A percentile compares a stretch with the other conserved stretches of the same genome.
Conservation (phyloP, 148 eudicot species). For the Arbutus unedo region DNA sequence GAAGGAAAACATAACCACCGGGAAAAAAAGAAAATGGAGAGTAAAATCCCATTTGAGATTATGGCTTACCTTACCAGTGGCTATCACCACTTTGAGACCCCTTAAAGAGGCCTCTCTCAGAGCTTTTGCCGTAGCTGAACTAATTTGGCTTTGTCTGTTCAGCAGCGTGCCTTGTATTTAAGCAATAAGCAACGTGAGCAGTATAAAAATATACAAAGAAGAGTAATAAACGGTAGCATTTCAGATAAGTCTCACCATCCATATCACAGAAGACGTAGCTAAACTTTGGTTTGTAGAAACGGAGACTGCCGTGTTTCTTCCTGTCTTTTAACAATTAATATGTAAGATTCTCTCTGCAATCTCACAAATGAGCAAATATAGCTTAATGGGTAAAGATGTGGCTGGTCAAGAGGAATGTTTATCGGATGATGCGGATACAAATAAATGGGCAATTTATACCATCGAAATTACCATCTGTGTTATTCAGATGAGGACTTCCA, state of each 20-base stretch:
- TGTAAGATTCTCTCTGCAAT: slow-evolving; percentile 48
- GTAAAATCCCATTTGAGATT: not conserved
- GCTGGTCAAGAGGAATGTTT: slow-evolving; percentile 13
- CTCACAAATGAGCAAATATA: slow-evolving; percentile 27
- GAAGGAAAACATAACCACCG: not conserved
- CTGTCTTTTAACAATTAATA: slow-evolving; percentile 75
- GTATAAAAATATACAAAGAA: not conserved
- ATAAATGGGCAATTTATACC: slow-evolving; percentile 7
- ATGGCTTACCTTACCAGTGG: slow-evolving; percentile 83
- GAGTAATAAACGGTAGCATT: not conserved
- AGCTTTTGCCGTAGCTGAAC: slow-evolving; percentile 67
- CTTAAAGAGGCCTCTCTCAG: slow-evolving; percentile 77
- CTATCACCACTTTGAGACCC: slow-evolving; percentile 87
- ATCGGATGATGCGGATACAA: not conserved
- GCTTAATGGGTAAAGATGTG: slow-evolving; percentile 16
- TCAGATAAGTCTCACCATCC: slow-evolving; percentile 70
- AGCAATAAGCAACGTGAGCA: slow-evolving; percentile 11
- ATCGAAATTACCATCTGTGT: slow-evolving; percentile 54
- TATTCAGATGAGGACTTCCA: slow-evolving; percentile 40
- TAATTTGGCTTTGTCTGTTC: slow-evolving; percentile 75
- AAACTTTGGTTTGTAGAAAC: slow-evolving; percentile 84
- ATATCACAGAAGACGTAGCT: slow-evolving; percentile 90
- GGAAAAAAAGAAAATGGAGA: slow-evolving; percentile 6
- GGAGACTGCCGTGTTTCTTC: slow-evolving; percentile 88
- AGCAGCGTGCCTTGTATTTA: slow-evolving; percentile 65